Evolutionary conservation across 2,329 filamentous ascomycete species (phyloP), one percentile per base, ranked within the genome.

Genomic region (Penicillium sp.): DNA sequence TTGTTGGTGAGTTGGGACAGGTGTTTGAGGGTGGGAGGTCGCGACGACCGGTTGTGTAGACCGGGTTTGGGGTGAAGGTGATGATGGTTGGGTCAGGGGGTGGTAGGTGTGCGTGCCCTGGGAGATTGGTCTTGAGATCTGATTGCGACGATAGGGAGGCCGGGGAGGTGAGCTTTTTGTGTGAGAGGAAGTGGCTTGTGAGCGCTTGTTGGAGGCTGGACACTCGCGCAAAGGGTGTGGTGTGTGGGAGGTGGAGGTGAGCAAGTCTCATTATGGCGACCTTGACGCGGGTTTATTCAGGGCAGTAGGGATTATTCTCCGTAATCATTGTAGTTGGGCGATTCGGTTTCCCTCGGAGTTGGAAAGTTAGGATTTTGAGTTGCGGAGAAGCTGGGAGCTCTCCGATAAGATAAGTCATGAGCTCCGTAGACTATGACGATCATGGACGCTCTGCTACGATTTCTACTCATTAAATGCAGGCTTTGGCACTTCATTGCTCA

Each of bases 1-100:
- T 81, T 66, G 62, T 73, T 71, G 27, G 56, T 45, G 58, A 61
- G 43, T 60, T 60, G 11, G 66, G 66, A 46, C 62, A 68, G 52
- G 69, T 71, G 58, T 70, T 74, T n/a, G 74, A 71, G 1, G 76
- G 74, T 9, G 74, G 72, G 3, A 79, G 72, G 55, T 97, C 92
- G 31, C 95, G 89, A 6, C 93, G 89, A 54, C 95, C 95, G 63
- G 93, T 89, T 14, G 93, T 97, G 76, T 95, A 97, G 47, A 92
- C 91, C 1, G 93, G 91, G 33, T 82, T 78, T 48, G 92, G 90
- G 53, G 90, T 87, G 75, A 96, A 95, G 62, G 91, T 92, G 61
- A 98, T 81, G 62, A 98, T 81, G 31, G 85, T 86, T 26, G 91
- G 90, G 14, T 80, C 78, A 1, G 89, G 89, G 9, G 82, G 74